A percentile compares a stretch with the other conserved stretches of the same genome.
Evolutionary conservation across 192 early-diverging fungal species (phyloP).

Genomic region (Backusella australiensis): DNA sequence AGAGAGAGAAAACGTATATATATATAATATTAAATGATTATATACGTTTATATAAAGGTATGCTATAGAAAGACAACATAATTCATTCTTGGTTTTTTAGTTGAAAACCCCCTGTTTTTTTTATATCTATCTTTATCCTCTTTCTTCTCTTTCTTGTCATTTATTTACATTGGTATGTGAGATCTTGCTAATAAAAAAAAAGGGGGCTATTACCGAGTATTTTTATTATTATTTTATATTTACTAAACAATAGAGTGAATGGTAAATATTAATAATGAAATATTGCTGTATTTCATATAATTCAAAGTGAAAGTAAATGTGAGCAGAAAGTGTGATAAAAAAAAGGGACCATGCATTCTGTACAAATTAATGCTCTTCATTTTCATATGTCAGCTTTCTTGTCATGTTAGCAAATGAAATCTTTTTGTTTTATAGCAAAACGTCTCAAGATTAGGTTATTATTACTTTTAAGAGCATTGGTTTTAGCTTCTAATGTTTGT

Average conservation of each 20-base stretch:
- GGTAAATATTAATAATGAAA: too few species aligned
- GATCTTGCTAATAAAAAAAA: neutral
- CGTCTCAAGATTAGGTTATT: neutral
- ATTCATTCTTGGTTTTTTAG: constrained; percentile 6
- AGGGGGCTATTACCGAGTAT: neutral
- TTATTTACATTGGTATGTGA: constrained; percentile 2
- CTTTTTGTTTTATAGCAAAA: neutral
- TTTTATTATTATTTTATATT: neutral
- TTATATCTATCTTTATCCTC: neutral
- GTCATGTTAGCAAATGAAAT: neutral
- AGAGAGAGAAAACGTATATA: neutral
- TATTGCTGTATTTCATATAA: neutral
- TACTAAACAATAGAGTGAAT: neutral
- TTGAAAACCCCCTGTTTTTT: neutral
- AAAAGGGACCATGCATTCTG: neutral
- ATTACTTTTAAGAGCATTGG: neutral
- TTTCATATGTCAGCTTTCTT: neutral
- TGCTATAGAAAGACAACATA: constrained; percentile 2
- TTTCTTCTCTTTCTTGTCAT: neutral
- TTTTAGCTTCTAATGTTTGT: neutral
- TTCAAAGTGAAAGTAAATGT: neutral
- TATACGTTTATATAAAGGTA: neutral
- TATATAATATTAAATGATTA: neutral
- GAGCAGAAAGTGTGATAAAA: neutral
- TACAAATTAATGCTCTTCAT: neutral